Base-by-base conservation (phyloP, 345 rosid genomes). In the Populus davidiana region DNA sequence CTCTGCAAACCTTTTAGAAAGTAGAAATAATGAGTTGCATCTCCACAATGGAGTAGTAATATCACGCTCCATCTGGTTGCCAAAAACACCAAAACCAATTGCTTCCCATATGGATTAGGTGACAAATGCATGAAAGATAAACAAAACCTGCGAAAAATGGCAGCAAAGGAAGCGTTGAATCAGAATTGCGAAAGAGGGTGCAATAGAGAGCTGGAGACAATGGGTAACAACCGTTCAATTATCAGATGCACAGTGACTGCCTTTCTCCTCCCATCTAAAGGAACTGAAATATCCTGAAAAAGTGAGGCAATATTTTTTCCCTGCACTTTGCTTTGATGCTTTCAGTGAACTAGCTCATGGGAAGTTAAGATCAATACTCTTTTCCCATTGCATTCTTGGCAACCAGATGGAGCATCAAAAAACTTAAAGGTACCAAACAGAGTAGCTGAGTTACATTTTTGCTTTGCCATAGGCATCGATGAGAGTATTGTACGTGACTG, bases 381-480 rank as follows among this genome's bases (percentile, higher is more conserved):
- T 33, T 63, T 44, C 41, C 2, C 66, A 74, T 20, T 71, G 67
- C 27, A 74, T 71, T 79, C 73, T 21, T 35, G 44, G 73, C 64
- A 79, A 79, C 59, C 78, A 80, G 33, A 80, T 74, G 74, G 52
- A 36, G 66, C 62, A 54, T 69, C 39, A 41, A 44, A 77, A 82
- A 76, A 64, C 36, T 38, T 49, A 33, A 49, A 63, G 67, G 71
- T 29, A 27, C 29, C 11, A 36, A 39, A 69, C 9, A 44, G 52
- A 16, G 4, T 61, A 23, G 36, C 77, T 23, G 50, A 83, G 52
- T 66, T 89, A 92, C 93, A 77, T 91, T 90, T 89, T 92, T 70
- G 94, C 91, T 81, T 91, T 91, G 74, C 97, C 97, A 73, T 91
- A 91, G 21, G 98, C 90, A 75, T 93, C 97, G 41, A 94, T 89